Conservation (phyloP, 306 rosid species). For the Malus asiatica region DNA sequence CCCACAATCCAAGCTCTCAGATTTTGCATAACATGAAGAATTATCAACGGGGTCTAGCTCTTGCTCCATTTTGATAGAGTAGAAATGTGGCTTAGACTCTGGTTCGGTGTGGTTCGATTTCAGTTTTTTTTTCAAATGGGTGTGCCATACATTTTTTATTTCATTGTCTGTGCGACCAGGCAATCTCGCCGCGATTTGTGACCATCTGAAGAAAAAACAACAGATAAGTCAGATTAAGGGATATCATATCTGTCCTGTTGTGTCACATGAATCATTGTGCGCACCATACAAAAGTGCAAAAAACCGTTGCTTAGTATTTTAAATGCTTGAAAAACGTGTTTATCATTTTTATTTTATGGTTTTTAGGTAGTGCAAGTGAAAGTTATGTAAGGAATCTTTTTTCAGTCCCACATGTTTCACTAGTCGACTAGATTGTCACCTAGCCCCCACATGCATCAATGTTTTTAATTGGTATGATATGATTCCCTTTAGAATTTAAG, state of each 20-base stretch:
- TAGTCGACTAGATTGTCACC: not conserved
- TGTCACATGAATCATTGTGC: not conserved
- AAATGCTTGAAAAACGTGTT: slow-evolving; percentile 2
- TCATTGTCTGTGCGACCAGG: slow-evolving; percentile 93
- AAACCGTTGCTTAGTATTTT: not conserved
- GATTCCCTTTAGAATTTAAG: not conserved
- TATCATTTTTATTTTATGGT: no score
- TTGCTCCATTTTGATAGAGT: not conserved
- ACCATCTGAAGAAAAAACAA: slow-evolving; percentile 57
- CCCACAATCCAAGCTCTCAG: not conserved
- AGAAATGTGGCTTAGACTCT: not conserved
- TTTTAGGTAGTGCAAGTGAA: slow-evolving; percentile 10
- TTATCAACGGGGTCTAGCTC: not conserved
- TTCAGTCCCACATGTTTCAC: slow-evolving; percentile 1
- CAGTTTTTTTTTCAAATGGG: slow-evolving; percentile 76
- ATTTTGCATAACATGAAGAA: not conserved
- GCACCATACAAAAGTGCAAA: slow-evolving; percentile 5
- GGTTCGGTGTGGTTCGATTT: slow-evolving; percentile 20
- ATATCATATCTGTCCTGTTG: not conserved
- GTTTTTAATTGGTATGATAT: no score
- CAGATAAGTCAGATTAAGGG: not conserved
- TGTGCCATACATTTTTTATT: slow-evolving; percentile 92
- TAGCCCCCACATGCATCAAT: not conserved
- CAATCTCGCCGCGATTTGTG: slow-evolving; percentile 69
- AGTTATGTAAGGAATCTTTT: slow-evolving; percentile 27